Evolutionary conservation across 2,329 filamentous ascomycete species (phyloP), one percentile per base, ranked within the genome.

Genomic region (Sporothrix sp.): DNA sequence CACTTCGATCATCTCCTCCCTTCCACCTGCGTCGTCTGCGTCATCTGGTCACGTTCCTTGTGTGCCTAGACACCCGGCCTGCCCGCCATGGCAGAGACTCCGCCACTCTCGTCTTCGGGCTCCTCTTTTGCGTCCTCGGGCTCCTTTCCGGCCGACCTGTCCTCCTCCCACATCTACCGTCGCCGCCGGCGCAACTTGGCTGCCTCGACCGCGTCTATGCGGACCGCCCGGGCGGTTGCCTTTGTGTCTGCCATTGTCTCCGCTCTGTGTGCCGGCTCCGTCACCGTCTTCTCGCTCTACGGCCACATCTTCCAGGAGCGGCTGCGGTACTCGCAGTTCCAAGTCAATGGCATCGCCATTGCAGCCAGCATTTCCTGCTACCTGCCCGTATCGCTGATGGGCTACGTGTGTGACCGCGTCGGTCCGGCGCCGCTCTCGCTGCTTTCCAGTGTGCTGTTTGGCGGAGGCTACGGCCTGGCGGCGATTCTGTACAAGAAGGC

Each of bases 271-370:
- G 91, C 89, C 27, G 93, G 91, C 55, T 94, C 87, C 61, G 87
- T 97, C 61, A 89, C 88, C 45, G 86, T 89, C 44, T 98, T 93
- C 71, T 95, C 89, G 32, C 80, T 98, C 28, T 98, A 97, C 65
- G 93, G 86, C 8, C 90, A 87, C 58, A 75, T 94, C 43, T 88
- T 98, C 69, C 87, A 95, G 65, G 84, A 84, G 50, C 82, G 83
- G 39, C 75, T 98, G 47, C 84, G 82, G 62, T 98, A 97, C 68
- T 84, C 82, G 3, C 93, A 98, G 68, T 78, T 93, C 55, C 87
- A 93, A 65, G 88, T 98, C 67, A 97, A 97, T 66, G 81, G 84
- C 42, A 82, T 96, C 40, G 85, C 87, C 54, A 94, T 94, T 59
- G 83, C 85, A 14, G 88, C 88, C 50, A 91, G 90, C 63, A 71